These are phyloP conservation scores for Arabis hirsuta DNA, from an alignment of 345 rosid genomes.

Conservation along the genomic window DNA sequence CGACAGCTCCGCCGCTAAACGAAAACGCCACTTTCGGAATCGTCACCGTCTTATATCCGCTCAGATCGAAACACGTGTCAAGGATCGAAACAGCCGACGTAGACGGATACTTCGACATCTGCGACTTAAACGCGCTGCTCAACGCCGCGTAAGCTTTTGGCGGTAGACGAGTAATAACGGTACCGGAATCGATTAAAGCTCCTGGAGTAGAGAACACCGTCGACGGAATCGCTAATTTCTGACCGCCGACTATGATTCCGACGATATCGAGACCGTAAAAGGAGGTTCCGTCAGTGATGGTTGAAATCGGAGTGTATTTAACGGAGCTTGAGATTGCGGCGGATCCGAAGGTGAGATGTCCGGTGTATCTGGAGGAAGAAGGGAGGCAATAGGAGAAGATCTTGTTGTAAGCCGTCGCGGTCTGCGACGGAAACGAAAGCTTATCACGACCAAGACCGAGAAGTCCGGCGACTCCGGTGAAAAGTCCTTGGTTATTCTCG, in stretches of 20 bases:
- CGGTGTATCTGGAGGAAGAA: conserved; percentile 63
- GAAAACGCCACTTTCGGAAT: conserved; percentile 60
- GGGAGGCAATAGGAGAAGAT: conserved; percentile 91
- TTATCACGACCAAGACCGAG: conserved; percentile 82
- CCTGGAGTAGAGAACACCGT: conserved; percentile 59
- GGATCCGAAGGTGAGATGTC: conserved; percentile 73
- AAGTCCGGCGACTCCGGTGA: conserved; percentile 70
- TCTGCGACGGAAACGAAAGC: conserved; percentile 72
- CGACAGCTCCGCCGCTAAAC: conserved; percentile 53
- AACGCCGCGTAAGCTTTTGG: conserved; percentile 64
- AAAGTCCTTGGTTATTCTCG: conserved; percentile 77
- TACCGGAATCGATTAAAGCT: conserved; percentile 82
- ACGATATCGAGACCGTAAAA: conserved; percentile 71
- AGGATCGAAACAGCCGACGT: conserved; percentile 62
- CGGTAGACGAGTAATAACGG: conserved; percentile 82
- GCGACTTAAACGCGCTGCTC: conserved; percentile 48
- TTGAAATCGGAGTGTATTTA: conserved; percentile 64
- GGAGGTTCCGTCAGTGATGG: conserved; percentile 44
- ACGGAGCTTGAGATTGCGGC: conserved; percentile 48
- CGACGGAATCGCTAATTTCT: conserved; percentile 50
- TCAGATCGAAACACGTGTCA: conserved; percentile 84
- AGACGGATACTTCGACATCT: conserved; percentile 63
- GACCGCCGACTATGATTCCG: conserved; percentile 62
- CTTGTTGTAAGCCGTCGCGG: conserved; percentile 58
- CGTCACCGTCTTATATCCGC: conserved; percentile 32